Conservation (phyloP, 2,329 filamentous ascomycete genomes). For the Penicillium sp. region DNA sequence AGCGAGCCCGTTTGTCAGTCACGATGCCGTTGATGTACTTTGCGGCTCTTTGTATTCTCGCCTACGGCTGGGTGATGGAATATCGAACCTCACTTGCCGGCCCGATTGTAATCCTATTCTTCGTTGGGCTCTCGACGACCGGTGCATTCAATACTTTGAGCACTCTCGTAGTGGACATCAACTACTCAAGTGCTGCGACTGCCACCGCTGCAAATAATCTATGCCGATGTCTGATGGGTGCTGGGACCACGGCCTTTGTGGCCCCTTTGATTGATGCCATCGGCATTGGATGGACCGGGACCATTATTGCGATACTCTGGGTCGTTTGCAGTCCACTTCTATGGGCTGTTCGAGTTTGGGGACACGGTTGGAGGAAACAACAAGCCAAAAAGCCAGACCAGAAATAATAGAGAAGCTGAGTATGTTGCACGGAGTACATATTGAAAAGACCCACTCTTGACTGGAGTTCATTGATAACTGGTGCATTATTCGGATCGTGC, state of each 20-base stretch:
- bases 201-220: slow-evolving; percentile 25
- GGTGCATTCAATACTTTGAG: slow-evolving; percentile 40
- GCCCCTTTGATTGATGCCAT: slow-evolving; percentile 24
- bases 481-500: background rate
- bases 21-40: slow-evolving; percentile 33
- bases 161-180: slow-evolving; percentile 47
- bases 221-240: slow-evolving; percentile 24
- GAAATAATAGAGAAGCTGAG: background rate
- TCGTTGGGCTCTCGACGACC: slow-evolving; percentile 29
- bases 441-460: background rate
- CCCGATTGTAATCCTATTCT: slow-evolving; percentile 36
- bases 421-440: background rate
- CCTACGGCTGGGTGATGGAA: slow-evolving; percentile 42
- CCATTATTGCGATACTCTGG: slow-evolving; percentile 23
- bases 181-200: slow-evolving; percentile 21
- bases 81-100: slow-evolving; percentile 31
- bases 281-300: slow-evolving; percentile 27
- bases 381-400: background rate
- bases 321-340: slow-evolving; percentile 20
- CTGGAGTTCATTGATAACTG: background rate
- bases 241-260: slow-evolving; percentile 22
- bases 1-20: slow-evolving; percentile 37
- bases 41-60: slow-evolving; percentile 26
- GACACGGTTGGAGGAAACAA: background rate
- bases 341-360: slow-evolving; percentile 16